Conservation (phyloP, 805 yeast genomes). For the Myxozyma lipomycoides region DNA sequence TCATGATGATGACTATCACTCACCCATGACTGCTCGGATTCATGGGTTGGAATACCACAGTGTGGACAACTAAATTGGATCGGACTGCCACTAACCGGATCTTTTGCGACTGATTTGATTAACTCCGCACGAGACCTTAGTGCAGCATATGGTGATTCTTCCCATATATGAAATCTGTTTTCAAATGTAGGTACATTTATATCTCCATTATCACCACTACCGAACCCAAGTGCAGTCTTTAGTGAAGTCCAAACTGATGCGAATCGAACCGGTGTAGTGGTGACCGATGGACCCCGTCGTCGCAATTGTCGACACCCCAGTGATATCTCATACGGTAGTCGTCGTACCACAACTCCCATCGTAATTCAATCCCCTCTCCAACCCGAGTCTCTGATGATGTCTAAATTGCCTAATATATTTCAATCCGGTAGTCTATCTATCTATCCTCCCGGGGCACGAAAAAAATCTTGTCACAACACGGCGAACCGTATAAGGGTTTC, state of each 20-base stretch:
- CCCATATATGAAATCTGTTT: constrained; percentile 84
- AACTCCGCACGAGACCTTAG: constrained; percentile 87
- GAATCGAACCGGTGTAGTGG: too few species aligned
- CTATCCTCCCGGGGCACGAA: too few species aligned
- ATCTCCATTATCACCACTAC: constrained; percentile 48
- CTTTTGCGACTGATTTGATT: constrained; percentile 62
- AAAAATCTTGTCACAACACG: too few species aligned
- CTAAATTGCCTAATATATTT: too few species aligned
- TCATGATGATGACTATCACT: constrained; percentile 68
- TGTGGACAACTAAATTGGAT: constrained; percentile 85
- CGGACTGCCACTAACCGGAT: constrained; percentile 82
- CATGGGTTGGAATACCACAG: constrained; percentile 96
- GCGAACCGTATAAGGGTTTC: too few species aligned
- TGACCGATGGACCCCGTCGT: too few species aligned
- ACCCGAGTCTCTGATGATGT: too few species aligned
- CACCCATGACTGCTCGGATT: constrained; percentile 84
- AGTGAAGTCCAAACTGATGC: constrained; percentile 40
- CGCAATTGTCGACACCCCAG: too few species aligned
- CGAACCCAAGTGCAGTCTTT: constrained; percentile 52
- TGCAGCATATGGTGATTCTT: constrained; percentile 83
- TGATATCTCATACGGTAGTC: too few species aligned
- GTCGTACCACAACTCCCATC: too few species aligned
- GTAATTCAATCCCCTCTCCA: too few species aligned
- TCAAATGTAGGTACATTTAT: constrained; percentile 66
- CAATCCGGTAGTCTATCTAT: too few species aligned